Evolutionary conservation across 2,329 filamentous ascomycete species (phyloP).

Genomic region (Dendryphion nanum): DNA sequence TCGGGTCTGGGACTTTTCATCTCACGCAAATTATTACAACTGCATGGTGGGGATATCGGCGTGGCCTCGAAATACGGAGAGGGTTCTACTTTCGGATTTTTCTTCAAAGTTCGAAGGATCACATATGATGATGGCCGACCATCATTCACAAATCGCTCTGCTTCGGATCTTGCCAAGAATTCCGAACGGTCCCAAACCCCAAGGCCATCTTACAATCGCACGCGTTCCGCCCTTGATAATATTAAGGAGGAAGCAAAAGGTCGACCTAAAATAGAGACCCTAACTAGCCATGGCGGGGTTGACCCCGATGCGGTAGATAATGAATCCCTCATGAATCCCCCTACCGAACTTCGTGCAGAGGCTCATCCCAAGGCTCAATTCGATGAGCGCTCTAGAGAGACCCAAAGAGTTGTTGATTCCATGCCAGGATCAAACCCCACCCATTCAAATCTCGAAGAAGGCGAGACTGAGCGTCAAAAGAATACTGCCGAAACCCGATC

Average conservation of each 20-base stretch:
- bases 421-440: not conserved
- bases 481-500: constrained; percentile 15
- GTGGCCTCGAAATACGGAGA: constrained; percentile 35
- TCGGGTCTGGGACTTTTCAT: constrained; percentile 40
- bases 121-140: constrained; percentile 22
- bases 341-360: constrained; percentile 27
- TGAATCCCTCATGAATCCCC: constrained; percentile 28
- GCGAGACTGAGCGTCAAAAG: constrained; percentile 27
- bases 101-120: constrained; percentile 34
- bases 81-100: constrained; percentile 39
- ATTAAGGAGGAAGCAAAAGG: not conserved
- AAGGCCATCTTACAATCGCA: constrained; percentile 26
- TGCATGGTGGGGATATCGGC: constrained; percentile 40
- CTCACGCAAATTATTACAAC: constrained; percentile 37
- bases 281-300: constrained; percentile 19
- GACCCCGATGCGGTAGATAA: constrained; percentile 13
- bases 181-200: constrained; percentile 11
- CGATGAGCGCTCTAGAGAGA: constrained; percentile 24
- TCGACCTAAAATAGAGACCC: constrained; percentile 7
- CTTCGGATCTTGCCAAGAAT: constrained; percentile 14
- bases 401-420: constrained; percentile 11
- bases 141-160: constrained; percentile 19
- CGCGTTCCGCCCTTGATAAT: constrained; percentile 26
- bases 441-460: constrained; percentile 3
- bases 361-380: constrained; percentile 20